Evolutionary conservation across 805 yeast genomes (phyloP).

Genomic region (Sugiyamaella americana): DNA sequence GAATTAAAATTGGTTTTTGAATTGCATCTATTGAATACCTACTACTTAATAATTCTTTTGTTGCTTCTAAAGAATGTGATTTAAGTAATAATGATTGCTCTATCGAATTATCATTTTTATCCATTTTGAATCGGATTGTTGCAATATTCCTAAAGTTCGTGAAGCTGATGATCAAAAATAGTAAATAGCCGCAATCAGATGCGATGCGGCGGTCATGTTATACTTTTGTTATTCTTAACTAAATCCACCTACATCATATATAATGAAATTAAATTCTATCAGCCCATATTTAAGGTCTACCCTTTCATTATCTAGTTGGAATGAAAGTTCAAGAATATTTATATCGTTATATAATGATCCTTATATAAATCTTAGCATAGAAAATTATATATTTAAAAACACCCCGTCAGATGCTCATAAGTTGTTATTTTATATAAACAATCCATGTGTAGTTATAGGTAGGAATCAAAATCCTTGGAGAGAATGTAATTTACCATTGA

Average conservation of each 20-base stretch:
- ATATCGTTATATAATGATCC: slow-evolving; percentile 61
- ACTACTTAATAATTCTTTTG: slow-evolving; percentile 32
- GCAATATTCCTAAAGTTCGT: no score
- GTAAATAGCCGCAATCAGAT: no score
- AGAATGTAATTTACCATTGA: slow-evolving; percentile 61
- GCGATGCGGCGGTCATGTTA: no score
- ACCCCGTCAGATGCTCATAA: slow-evolving; percentile 42
- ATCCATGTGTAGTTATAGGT: slow-evolving; percentile 88
- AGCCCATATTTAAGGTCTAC: background rate
- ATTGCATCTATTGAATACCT: slow-evolving; percentile 34
- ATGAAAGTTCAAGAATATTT: slow-evolving; percentile 33
- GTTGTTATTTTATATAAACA: slow-evolving; percentile 66
- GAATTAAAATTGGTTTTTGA: slow-evolving; percentile 32
- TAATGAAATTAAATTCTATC: no score
- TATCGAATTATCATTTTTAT: no score
- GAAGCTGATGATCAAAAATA: no score
- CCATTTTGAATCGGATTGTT: no score
- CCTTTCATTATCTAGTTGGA: slow-evolving; percentile 1
- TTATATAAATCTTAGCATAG: slow-evolving; percentile 70
- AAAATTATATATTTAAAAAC: slow-evolving; percentile 63
- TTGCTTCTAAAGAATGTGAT: slow-evolving; percentile 28
- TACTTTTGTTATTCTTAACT: no score
- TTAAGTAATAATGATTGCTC: slow-evolving; percentile 27
- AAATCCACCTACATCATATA: no score
- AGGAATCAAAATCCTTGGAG: slow-evolving; percentile 95